Percentiles rank a stretch among this genome's conserved stretches.
Conservation (phyloP, 371 early-diverging fungal species). For the Choanephora cucurbitarum region DNA sequence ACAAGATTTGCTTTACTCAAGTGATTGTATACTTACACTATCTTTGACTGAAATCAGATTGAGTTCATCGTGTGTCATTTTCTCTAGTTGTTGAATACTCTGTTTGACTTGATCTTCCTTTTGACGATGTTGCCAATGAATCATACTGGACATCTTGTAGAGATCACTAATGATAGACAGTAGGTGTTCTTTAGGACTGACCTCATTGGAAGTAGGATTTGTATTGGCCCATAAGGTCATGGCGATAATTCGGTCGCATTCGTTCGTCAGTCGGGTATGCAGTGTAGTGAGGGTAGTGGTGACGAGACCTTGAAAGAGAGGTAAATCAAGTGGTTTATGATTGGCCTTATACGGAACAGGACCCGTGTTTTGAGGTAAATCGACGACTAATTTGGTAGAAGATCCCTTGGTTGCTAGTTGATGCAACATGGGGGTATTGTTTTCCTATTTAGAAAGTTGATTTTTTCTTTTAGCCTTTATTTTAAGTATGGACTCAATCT, state of each 20-base stretch:
- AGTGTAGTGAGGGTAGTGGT: slow-evolving; percentile 47
- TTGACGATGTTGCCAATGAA: slow-evolving; percentile 32
- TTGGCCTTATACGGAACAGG: slow-evolving; percentile 11
- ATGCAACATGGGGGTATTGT: slow-evolving; percentile 30
- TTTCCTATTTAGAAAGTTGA: slow-evolving; percentile 27
- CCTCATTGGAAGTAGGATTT: slow-evolving; percentile 4
- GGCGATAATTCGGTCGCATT: slow-evolving; percentile 40
- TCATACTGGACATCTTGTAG: slow-evolving; percentile 51
- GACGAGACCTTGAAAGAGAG: slow-evolving; percentile 31
- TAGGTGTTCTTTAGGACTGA: slow-evolving; percentile 29
- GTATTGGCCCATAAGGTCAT: slow-evolving; percentile 14
- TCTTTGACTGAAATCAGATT: slow-evolving; percentile 28
- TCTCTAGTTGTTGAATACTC: slow-evolving; percentile 5
- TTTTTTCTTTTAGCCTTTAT: too few species aligned
- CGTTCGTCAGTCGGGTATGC: slow-evolving; percentile 42
- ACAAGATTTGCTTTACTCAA: too few species aligned
- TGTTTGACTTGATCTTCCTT: slow-evolving; percentile 10
- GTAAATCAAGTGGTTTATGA: slow-evolving; percentile 10
- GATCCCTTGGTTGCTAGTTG: slow-evolving; percentile 32
- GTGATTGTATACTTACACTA: too few species aligned
- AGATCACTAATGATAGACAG: slow-evolving; percentile 32
- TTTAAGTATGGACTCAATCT: too few species aligned
- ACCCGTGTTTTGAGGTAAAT: slow-evolving; percentile 6
- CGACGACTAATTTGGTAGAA: not conserved
- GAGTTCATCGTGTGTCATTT: slow-evolving; percentile 10